These are phyloP conservation scores for Bocquillonia castaneifolia DNA, from an alignment of 441 rosid species.

Conservation along the genomic window DNA sequence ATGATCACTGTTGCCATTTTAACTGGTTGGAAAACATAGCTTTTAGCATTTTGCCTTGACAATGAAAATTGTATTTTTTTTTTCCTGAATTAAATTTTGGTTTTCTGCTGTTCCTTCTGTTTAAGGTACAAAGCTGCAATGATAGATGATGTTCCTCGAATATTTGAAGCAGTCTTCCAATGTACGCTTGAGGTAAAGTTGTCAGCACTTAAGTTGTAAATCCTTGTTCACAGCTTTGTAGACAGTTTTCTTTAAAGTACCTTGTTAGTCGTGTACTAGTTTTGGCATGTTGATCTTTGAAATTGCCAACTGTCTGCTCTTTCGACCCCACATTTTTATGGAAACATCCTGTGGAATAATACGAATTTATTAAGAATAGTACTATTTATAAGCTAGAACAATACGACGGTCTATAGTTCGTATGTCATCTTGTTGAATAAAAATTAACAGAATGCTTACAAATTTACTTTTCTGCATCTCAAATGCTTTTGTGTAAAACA, in stretches of 20 bases:
- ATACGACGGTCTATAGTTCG: background rate
- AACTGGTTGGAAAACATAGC: background rate
- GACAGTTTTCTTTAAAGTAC: background rate
- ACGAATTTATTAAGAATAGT: no score
- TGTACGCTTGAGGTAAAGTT: slow-evolving; percentile 92
- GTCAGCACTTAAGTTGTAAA: background rate
- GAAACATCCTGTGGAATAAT: no score
- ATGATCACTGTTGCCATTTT: background rate
- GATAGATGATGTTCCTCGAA: slow-evolving; percentile 96
- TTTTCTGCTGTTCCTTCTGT: slow-evolving; percentile 6
- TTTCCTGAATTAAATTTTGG: background rate
- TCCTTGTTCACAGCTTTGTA: background rate
- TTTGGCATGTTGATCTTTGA: background rate
- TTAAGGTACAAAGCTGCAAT: slow-evolving; percentile 85
- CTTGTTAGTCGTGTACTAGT: background rate
- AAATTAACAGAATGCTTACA: background rate
- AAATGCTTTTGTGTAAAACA: background rate
- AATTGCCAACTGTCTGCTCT: no score
- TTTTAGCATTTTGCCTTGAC: background rate
- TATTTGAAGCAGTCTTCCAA: slow-evolving; percentile 98
- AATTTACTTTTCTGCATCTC: background rate
- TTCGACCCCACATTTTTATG: no score
- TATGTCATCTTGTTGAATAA: background rate
- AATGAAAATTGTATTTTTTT: background rate
- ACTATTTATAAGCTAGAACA: no score